Base-by-base conservation (phyloP, 2,329 filamentous ascomycete genomes). In the Pestalotiopsis sp. region DNA sequence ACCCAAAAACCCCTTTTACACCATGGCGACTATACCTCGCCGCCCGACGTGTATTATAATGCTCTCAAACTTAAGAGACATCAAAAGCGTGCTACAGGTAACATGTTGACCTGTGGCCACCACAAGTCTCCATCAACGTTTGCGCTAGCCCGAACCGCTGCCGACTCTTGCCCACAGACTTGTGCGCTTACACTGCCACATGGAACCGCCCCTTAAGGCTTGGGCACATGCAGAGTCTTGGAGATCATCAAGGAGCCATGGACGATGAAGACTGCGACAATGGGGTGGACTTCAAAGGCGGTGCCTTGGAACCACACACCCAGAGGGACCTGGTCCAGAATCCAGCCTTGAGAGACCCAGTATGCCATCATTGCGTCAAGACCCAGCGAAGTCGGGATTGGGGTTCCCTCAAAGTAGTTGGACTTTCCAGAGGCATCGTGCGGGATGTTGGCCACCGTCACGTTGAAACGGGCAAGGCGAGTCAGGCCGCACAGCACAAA, bases 401-500 rank as follows among this genome's bases (percentile, higher is more conserved):
- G 96, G 0, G 95, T 97, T 75, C 96, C 96, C 83, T 99, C 96
- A 75, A 99, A 99, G 83, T 97, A 99, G 78, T 92, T 89, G 69
- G 93, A 94, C 84, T 99, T 99, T 74, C 96, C 96, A 0, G 88
- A 89, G 63, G 90, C 92, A 79, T 99, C 96, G 83, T 98, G 98
- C 71, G 96, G 96, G 13, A 99, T 89, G 74, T 91, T 90, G 45
- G 91, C 87, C 49, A 96, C 95, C 12, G 96, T 98, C 65, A 99
- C 96, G 81, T 99, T 99, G 90, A 99, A 99, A 73, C 96, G 92
- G 60, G 96, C 96, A 12, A 99, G 90, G 64, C 96, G 91, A 2
- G 95, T 97, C 61, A 99, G 90, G 68, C 96, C 96, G 82, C 94
- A 97, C 65, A 99, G 92, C 59, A 98, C 94, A 82, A 98, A 99